Evolutionary conservation across 257 asterid genomes (phyloP), one percentile per base, ranked within the genome.

Genomic region (Salvia hispanica): DNA sequence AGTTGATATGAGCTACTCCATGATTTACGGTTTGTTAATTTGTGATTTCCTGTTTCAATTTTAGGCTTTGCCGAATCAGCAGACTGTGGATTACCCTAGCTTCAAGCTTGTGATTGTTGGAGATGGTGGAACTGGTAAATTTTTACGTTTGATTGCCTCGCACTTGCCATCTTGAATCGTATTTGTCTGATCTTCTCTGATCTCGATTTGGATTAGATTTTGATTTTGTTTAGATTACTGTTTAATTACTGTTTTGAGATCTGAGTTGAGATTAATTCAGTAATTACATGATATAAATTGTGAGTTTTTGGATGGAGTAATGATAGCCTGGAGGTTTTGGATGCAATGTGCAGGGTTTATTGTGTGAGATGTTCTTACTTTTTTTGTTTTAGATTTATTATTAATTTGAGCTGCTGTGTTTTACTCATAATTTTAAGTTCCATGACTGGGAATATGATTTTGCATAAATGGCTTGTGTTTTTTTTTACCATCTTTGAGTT

Each of bases 81-180:
- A 83, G 74, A 88, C 92, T 48, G 92, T 85, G 43, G 90, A 85
- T 58, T 88, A 85, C 73, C 95, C 95, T 2, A 88, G 85, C 81
- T 88, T 88, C 82, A 88, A 88, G 88, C 95, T 88, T 61, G 95
- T 88, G 1, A 82, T 88, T 66, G 95, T 88, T 37, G 92, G 92
- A 4, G 95, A 88, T 80, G 92, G 92, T 9, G 92, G 95, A 62
- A 88, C 95, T 50, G 95, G 91, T 87, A 79, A 58, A 12, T 37
- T 74, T 51, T 66, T 9, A 1, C 8, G 12, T 34, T 37, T 21
- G 13, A 11, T 40, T 55, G 37, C 10, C 14, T 34, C 18, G 52
- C 1, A 8, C 14, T 11, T 72, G 8, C 51, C 31, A 13, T 65
- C 3, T 37, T 15, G 31, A 11, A 21, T 48, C 57, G 31, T 64